Conservation (phyloP, 257 asterid species). For the Solanum virginianum region DNA sequence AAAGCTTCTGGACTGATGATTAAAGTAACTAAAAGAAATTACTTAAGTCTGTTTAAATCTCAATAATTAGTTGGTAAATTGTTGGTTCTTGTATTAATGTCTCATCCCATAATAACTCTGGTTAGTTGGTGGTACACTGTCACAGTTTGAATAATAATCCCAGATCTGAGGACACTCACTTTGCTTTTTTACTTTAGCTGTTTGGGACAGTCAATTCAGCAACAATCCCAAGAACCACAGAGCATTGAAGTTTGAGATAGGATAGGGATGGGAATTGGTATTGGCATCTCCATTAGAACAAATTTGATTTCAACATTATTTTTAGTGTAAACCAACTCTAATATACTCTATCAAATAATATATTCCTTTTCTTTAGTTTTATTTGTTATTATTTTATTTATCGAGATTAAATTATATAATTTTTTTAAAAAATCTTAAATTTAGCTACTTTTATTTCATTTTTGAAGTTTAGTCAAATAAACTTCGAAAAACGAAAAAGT, state of each 20-base stretch:
- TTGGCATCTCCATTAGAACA: too few relatives aligned
- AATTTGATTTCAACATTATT: too few relatives aligned
- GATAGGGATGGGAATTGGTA: background rate
- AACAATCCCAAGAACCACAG: constrained; percentile 22
- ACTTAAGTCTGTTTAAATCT: background rate
- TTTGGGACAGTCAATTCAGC: background rate
- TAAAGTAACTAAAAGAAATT: background rate
- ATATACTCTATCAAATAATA: too few relatives aligned
- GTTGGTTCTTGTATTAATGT: background rate
- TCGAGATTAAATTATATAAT: too few relatives aligned
- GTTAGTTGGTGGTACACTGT: background rate
- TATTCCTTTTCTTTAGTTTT: too few relatives aligned
- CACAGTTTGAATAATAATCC: constrained; percentile 9
- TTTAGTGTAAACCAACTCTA: too few relatives aligned
- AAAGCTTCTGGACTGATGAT: background rate
- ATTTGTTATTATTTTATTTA: too few relatives aligned
- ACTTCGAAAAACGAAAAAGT: too few relatives aligned
- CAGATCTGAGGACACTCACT: constrained; percentile 13
- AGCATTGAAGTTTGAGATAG: constrained; percentile 3
- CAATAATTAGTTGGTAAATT: background rate
- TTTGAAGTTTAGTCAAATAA: too few relatives aligned
- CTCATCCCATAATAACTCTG: background rate
- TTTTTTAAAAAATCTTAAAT: too few relatives aligned
- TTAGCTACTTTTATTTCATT: too few relatives aligned
- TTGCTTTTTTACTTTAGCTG: background rate